phyloP scores from a whole-genome alignment of 208 protist genomes.

The Acanthamoeba castellanii region DNA sequence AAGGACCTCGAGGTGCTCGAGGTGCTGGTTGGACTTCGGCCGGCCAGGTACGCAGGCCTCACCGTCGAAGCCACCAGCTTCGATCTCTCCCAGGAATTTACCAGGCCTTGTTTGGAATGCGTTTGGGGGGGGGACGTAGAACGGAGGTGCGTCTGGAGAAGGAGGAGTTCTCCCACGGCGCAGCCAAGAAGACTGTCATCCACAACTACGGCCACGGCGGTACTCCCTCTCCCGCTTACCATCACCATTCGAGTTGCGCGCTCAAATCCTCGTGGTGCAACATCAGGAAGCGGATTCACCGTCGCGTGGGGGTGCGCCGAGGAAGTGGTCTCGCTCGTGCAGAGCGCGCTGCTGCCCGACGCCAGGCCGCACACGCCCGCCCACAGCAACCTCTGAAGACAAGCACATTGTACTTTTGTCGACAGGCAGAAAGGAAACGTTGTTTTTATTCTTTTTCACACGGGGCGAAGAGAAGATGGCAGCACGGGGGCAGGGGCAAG shows the following conservation, averaged over 20 bases:
- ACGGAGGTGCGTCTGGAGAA: neutral
- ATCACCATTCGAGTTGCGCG: too few relatives aligned
- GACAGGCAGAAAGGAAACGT: too few relatives aligned
- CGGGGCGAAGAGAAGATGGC: too few relatives aligned
- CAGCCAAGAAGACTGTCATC: neutral
- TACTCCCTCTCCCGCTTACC: too few relatives aligned
- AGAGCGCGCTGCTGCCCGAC: neutral
- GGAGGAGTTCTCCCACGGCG: neutral
- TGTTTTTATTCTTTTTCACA: too few relatives aligned
- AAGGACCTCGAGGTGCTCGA: neutral
- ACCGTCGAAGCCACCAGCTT: too few relatives aligned
- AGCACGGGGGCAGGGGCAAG: too few relatives aligned
- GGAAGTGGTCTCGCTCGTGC: neutral
- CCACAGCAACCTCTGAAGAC: too few relatives aligned
- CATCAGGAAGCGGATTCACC: neutral
- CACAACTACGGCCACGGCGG: conserved; percentile 52
- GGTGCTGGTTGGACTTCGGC: neutral
- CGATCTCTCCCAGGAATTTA: neutral
- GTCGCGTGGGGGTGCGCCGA: neutral
- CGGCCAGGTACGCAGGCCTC: conserved; percentile 1
- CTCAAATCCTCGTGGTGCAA: too few relatives aligned
- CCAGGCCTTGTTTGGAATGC: too few relatives aligned
- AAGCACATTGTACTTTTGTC: too few relatives aligned
- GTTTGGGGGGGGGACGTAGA: neutral
- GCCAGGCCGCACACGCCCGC: too few relatives aligned